phyloP scores from a whole-genome alignment of 768 basidiomycete genomes.

The Ephemerocybe angulata region DNA sequence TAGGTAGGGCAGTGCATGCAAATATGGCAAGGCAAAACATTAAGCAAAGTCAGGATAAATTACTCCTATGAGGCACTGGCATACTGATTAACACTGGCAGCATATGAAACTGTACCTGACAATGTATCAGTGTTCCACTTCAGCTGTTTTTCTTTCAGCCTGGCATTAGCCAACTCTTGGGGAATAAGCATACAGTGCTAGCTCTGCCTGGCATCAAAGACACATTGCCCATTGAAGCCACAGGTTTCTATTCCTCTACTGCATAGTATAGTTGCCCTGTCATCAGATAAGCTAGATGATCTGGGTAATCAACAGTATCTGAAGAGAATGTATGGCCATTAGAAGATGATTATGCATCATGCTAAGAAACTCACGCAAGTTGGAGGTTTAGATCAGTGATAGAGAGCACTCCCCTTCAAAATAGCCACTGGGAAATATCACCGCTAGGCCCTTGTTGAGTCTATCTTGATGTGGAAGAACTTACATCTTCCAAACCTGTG shows the following conservation, averaged over 20 bases:
- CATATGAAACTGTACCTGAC: too few species aligned
- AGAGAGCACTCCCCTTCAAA: constrained; percentile 16
- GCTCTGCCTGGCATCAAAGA: constrained; percentile 13
- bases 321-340: not conserved
- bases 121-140: not conserved
- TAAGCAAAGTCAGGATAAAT: too few species aligned
- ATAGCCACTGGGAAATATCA: constrained; percentile 13
- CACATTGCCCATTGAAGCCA: not conserved
- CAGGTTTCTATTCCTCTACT: constrained; percentile 7
- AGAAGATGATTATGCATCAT: not conserved
- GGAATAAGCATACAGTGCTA: constrained; percentile 17
- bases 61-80: too few species aligned
- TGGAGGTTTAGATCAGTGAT: constrained; percentile 16
- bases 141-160: constrained; percentile 4
- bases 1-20: too few species aligned
- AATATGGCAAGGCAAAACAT: too few species aligned
- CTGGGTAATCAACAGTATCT: constrained; percentile 19
- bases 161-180: constrained; percentile 3
- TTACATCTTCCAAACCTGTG: constrained; percentile 20
- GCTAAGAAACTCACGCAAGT: constrained; percentile 10
- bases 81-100: too few species aligned
- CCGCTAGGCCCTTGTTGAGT: constrained; percentile 15
- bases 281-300: constrained; percentile 12
- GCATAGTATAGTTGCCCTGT: constrained; percentile 17
- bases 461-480: constrained; percentile 15